These are phyloP conservation scores for Exophiala bonariae DNA, from an alignment of 2,329 filamentous ascomycete species.

Conservation along the genomic window DNA sequence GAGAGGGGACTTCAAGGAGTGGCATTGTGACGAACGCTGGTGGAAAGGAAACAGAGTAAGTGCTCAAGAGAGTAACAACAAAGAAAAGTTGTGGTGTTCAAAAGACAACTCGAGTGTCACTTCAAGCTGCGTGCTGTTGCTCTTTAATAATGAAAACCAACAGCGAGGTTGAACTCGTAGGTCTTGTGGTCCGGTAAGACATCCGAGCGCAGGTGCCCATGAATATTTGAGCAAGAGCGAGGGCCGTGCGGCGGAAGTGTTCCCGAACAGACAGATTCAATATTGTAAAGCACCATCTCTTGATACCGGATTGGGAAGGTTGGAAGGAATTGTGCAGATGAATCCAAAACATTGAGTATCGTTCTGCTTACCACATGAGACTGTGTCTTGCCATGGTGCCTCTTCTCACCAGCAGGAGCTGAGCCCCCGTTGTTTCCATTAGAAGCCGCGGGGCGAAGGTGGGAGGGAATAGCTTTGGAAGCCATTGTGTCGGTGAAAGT, in stretches of 20 bases:
- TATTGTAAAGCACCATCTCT: neutral
- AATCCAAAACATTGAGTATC: constrained; percentile 2
- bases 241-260: constrained; percentile 13
- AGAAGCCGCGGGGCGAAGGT: constrained; percentile 61
- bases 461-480: constrained; percentile 75
- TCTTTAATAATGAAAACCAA: no score
- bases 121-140: no score
- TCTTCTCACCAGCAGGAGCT: constrained; percentile 39
- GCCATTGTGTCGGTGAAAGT: constrained; percentile 57
- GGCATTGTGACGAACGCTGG: constrained; percentile 10
- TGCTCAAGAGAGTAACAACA: neutral
- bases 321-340: neutral
- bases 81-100: no score
- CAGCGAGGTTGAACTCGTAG: no score
- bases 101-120: no score
- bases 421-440: constrained; percentile 25
- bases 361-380: constrained; percentile 54
- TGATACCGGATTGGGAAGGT: constrained; percentile 2
- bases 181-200: no score
- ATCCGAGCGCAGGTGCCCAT: no score
- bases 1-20: constrained; percentile 11
- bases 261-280: constrained; percentile 4
- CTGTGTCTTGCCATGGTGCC: constrained; percentile 57
- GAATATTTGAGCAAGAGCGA: no score
- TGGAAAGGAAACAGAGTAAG: neutral